Percentiles rank a stretch among this genome's conserved stretches.
phyloP scores from a whole-genome alignment of 495 filamentous ascomycete genomes.

The Cladorrhinum samala region DNA sequence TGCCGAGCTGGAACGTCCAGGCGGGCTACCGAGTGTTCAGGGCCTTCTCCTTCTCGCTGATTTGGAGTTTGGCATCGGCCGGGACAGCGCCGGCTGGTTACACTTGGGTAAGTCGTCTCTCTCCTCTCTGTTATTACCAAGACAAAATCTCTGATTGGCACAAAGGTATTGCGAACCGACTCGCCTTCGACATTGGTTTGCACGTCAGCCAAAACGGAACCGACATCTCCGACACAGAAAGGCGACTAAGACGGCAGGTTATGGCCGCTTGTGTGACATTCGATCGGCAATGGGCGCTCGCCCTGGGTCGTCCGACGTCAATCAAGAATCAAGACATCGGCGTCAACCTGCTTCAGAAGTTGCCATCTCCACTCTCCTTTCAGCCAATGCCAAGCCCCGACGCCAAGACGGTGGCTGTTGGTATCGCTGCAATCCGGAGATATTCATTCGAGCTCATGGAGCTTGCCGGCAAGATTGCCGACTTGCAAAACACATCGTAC shows the following conservation, averaged over 20 bases:
- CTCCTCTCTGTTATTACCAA: too few relatives aligned
- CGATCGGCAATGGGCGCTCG: constrained; percentile 47
- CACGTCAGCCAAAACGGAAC: constrained; percentile 35
- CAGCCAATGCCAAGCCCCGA: not conserved
- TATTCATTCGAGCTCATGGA: constrained; percentile 46
- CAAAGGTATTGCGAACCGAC: constrained; percentile 41
- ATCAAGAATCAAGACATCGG: constrained; percentile 47
- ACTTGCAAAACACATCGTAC: constrained; percentile 25
- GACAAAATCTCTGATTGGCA: too few relatives aligned
- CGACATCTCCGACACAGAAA: constrained; percentile 35
- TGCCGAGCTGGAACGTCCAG: constrained; percentile 44
- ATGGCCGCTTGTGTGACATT: constrained; percentile 47
- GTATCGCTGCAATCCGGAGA: constrained; percentile 40
- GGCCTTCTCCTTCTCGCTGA: constrained; percentile 46
- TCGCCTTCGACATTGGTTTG: constrained; percentile 47
- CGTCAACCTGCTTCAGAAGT: constrained; percentile 35
- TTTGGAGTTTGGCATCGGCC: constrained; percentile 45
- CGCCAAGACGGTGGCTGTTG: constrained; percentile 13
- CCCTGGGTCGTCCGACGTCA: constrained; percentile 45
- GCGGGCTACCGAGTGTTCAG: constrained; percentile 45
- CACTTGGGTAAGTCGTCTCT: constrained; percentile 36
- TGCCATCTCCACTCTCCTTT: constrained; percentile 25
- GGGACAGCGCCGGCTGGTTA: constrained; percentile 49
- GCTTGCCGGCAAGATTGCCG: constrained; percentile 44
- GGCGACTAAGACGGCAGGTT: constrained; percentile 38